Evolutionary conservation across 2,329 filamentous ascomycete genomes (phyloP), one percentile per base, ranked within the genome.

Genomic region (Fusarium protoensiforme): DNA sequence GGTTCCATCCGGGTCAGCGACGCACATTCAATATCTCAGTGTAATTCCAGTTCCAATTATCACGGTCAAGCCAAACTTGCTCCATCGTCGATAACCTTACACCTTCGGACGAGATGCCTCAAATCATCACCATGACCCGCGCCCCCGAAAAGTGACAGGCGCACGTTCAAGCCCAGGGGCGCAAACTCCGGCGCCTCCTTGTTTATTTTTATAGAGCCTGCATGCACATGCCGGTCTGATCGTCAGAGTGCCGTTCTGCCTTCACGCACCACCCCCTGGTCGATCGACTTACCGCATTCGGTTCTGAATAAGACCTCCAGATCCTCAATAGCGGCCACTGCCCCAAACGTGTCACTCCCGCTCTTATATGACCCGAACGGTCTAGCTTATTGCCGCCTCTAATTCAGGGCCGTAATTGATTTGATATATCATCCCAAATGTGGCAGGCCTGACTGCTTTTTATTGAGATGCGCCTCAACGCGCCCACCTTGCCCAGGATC

Each of bases 251-350:
- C 24, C 43, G 43, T 29, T n/a, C 24, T 18, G 22, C 43, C 43
- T 7, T 29, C 27, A 29, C 22, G n/a, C n/a, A n/a, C 46, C 27
- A 51, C 68, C 58, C 41, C 72, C 65, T 64, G 59, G 53, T 36
- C 10, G 5, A 7, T 35, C 43, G 38, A 63, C 67, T 72, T 71
- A 59, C 79, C 80, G 67, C 68, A 81, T 82, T 69, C 80, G 81
- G 74, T 36, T 67, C 48, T 81, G 78, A 83, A 83, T 83, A 83
- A 78, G 78, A 67, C 67, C 67, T 51, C 43, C 18, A 51, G 46
- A 29, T 31, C 70, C 64, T 80, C 76, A 81, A 82, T 81, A 80
- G 62, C 75, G 69, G 74, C 57, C 39, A 41, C 36, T n/a, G 63
- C 27, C 27, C 63, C 53, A 63, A 70, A 64, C 60, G 62, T 61